Percentiles rank a stretch among this genome's conserved stretches.
Conservation (phyloP, 2,329 filamentous ascomycete genomes). For the Cadophora malorum region DNA sequence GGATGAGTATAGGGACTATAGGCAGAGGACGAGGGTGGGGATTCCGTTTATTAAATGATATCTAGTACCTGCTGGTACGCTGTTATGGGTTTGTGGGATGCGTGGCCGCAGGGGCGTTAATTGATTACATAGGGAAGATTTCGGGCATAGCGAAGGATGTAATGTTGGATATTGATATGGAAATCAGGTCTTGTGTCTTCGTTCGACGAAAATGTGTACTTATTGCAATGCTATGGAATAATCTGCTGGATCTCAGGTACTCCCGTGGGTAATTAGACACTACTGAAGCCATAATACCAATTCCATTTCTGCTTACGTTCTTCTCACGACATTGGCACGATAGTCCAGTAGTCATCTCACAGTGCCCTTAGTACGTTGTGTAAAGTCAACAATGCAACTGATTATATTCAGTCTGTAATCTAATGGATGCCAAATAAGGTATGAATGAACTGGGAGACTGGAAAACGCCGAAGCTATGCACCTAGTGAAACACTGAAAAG, state of each 20-base stretch:
- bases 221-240: neutral
- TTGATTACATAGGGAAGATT: neutral
- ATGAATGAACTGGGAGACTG: neutral
- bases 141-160: slow-evolving; percentile 21
- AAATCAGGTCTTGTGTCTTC: neutral
- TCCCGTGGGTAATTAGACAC: neutral
- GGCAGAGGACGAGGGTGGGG: slow-evolving; percentile 71
- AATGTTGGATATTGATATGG: neutral
- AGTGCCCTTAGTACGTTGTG: neutral
- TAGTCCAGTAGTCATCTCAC: neutral
- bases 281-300: neutral
- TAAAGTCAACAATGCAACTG: neutral
- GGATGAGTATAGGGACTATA: slow-evolving; percentile 79
- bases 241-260: neutral
- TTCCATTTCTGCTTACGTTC: no score
- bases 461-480: slow-evolving; percentile 25
- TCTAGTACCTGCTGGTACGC: neutral
- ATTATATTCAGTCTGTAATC: neutral
- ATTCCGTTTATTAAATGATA: slow-evolving; percentile 74
- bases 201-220: neutral
- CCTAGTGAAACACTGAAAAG: slow-evolving; percentile 21
- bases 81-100: neutral
- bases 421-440: neutral
- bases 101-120: neutral
- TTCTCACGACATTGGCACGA: neutral